Base-by-base conservation (phyloP, 2,329 filamentous ascomycete genomes). In the Blastomyces percursus region DNA sequence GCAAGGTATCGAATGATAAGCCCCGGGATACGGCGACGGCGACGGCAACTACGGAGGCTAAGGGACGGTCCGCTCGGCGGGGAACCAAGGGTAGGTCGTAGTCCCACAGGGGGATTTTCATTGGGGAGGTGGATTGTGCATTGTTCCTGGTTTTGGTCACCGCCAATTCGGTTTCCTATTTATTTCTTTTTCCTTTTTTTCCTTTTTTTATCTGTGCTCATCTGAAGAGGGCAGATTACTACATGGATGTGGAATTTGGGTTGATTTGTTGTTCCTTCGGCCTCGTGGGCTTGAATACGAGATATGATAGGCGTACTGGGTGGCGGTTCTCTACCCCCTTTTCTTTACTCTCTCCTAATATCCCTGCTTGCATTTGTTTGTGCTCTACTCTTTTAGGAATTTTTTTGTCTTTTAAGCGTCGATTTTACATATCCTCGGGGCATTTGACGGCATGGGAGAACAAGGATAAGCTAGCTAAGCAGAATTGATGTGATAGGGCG, bases 11-110 rank as follows among this genome's bases (percentile, higher is more conserved):
- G 32, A 52, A 56, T 19, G 24, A 62, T 32, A 35, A 62, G 42
- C 35, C 72, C 69, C 48, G 48, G 48, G 48, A 51, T 51, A 27
- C 48, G 67, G 73, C 72, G 63, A 71, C 70, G 67, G 73, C 72
- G 63, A 71, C 70, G 27, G 27, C 27, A 63, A 66, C 66, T 1
- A 71, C 70, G 66, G 60, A 61, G 63, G 66, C 67, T 2, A 71
- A 70, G 66, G 64, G 58, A 58, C 62, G 57, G 54, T 62, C 59
- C 56, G 62, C 27, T 55, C 44, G 21, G 44, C 35, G 21, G 50
- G 48, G 50, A 19, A 11, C 40, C 51, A 35, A 44, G 30, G 21
- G 27, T 46, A 42, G 35, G n/a, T 56, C 11, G 19, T 21, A 40
- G 8, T 8, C 32, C 1, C 32, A 11, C 32, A 21, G 14, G 12